Percentiles rank a stretch among this genome's conserved stretches.
Evolutionary conservation across 768 basidiomycete genomes (phyloP).

Genomic region (Rhizopogon rudus): DNA sequence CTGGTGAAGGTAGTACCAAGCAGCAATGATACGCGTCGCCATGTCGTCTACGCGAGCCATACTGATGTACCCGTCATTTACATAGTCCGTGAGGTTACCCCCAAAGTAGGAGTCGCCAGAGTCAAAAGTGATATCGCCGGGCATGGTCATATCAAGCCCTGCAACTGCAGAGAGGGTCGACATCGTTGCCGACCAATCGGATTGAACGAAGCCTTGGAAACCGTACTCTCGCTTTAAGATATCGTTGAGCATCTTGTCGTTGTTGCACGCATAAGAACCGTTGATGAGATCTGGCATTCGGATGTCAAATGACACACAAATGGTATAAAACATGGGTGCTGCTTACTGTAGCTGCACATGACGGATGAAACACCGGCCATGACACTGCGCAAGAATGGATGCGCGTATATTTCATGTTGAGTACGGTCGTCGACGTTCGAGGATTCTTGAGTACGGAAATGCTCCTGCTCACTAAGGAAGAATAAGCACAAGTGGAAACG

Average conservation of each 20-base stretch:
- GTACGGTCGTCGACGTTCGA: constrained; percentile 80
- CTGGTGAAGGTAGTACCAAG: constrained; percentile 65
- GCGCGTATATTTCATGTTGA: constrained; percentile 68
- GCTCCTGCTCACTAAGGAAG: constrained; percentile 58
- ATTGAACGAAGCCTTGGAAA: constrained; percentile 77
- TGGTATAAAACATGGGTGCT: not conserved
- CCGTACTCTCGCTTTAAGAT: constrained; percentile 73
- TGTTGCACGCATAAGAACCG: constrained; percentile 72
- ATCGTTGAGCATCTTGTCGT: constrained; percentile 63
- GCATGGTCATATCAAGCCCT: constrained; percentile 76
- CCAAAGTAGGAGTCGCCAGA: constrained; percentile 59
- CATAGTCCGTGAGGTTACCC: constrained; percentile 60
- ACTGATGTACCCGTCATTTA: constrained; percentile 69
- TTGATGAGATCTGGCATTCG: constrained; percentile 51
- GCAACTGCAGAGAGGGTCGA: constrained; percentile 56
- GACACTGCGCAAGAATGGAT: constrained; percentile 64
- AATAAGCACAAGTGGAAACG: constrained; percentile 15
- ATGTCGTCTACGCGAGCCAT: constrained; percentile 69
- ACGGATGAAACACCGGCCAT: constrained; percentile 70
- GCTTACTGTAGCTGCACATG: constrained; percentile 75
- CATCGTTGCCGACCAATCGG: constrained; percentile 66
- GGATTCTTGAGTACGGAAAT: constrained; percentile 45
- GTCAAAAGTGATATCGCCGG: constrained; percentile 49
- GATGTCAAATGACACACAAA: constrained; percentile 1
- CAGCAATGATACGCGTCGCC: constrained; percentile 74